Evolutionary conservation across 805 yeast genomes (phyloP).

Genomic region (Candida loeiensis): DNA sequence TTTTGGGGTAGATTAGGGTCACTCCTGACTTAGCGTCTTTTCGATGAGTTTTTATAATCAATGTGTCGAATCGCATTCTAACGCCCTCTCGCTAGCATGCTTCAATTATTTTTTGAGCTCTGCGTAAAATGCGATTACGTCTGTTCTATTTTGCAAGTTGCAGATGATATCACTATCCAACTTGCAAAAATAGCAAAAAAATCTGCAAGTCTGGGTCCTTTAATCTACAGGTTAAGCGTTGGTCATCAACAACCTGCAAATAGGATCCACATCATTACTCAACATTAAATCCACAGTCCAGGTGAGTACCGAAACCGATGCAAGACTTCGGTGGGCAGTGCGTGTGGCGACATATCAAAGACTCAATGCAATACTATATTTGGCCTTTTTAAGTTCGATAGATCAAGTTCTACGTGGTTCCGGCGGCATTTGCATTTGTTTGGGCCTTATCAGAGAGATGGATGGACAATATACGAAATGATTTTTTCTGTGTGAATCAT

Average conservation of each 20-base stretch:
- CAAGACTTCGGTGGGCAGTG: too few relatives aligned
- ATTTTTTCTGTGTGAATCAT: too few relatives aligned
- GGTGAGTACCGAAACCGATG: too few relatives aligned
- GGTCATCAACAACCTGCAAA: slow-evolving; percentile 11
- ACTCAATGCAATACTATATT: too few relatives aligned
- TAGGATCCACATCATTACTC: background rate
- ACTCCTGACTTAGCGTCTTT: too few relatives aligned
- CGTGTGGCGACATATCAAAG: too few relatives aligned
- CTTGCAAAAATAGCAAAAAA: slow-evolving; percentile 6
- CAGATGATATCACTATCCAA: slow-evolving; percentile 4
- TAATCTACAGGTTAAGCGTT: slow-evolving; percentile 7
- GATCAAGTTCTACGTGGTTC: too few relatives aligned
- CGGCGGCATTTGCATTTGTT: too few relatives aligned
- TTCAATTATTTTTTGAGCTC: slow-evolving; percentile 1
- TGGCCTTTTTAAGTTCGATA: too few relatives aligned
- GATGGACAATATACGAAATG: too few relatives aligned
- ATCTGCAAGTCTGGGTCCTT: background rate
- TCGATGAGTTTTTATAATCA: background rate
- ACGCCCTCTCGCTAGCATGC: background rate
- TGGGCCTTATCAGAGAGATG: too few relatives aligned
- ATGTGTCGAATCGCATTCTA: background rate
- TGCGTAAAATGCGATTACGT: background rate
- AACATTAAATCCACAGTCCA: background rate
- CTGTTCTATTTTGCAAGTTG: slow-evolving; percentile 5
- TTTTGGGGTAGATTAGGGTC: too few relatives aligned